Evolutionary conservation across 225 moss, liverwort and hornwort species (phyloP), one percentile per base, ranked within the genome.

Genomic region (Bryoerythrophyllum caledonicum): DNA sequence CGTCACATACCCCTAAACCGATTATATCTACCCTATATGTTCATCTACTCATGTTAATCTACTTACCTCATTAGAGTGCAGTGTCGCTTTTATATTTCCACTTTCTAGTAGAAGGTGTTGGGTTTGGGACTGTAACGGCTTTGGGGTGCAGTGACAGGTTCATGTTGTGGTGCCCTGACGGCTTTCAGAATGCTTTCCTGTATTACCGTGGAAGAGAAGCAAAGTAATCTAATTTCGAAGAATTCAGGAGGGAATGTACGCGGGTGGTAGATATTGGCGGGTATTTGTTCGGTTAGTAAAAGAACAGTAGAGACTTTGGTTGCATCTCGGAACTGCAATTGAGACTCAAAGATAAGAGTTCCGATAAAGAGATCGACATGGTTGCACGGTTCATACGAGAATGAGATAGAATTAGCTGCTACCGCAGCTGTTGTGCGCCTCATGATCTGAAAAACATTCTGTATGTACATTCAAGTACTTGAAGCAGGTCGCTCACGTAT

Each of bases 401-500:
- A 28, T 8, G 3, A 20, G 32, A 34, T n/a, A 64, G 13, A 65
- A 8, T n/a, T 34, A 37, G n/a, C n/a, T 41, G 44, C 15, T 1
- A 16, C 25, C 11, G 25, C 6, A 19, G 38, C 21, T 9, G 38
- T 27, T 35, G 23, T 38, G 5, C 12, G 13, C 43, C 24, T 61
- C 20, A 72, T 37, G 51, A 15, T 67, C 40, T 60, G 67, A 52
- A 51, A 60, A 66, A 26, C 40, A 79, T 8, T 60, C 35, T 43
- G 43, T 13, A 43, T 74, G 60, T 57, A 76, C 68, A 60, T 76
- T 60, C 34, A 68, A 58, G 40, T 37, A 26, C 38, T 46, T 37
- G 68, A 66, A 71, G 71, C 41, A 53, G 76, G 63, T 44, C 27
- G 46, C 20, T 35, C 23, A 10, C 4, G 3, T 43, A 43, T 13